Evolutionary conservation across 768 basidiomycete species (phyloP).

Genomic region (Podaxis sp.): DNA sequence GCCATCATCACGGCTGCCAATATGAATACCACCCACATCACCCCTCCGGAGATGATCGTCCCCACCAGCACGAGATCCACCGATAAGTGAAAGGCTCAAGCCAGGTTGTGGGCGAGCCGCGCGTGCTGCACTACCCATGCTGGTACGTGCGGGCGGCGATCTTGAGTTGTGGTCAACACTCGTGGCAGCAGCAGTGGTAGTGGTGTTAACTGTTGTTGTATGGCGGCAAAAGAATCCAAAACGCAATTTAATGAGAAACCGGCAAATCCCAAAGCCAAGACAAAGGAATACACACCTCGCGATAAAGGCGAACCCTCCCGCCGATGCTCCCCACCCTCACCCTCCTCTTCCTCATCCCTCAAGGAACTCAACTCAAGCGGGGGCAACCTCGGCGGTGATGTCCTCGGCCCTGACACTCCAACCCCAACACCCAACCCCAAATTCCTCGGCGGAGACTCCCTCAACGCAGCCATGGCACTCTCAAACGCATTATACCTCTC

Average conservation of each 20-base stretch:
- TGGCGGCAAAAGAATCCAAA: not conserved
- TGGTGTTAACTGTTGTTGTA: not conserved
- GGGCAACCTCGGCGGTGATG: slow-evolving; percentile 14
- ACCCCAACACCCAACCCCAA: not conserved
- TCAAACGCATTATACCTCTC: slow-evolving; percentile 14
- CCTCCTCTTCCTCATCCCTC: not conserved
- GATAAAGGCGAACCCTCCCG: not conserved
- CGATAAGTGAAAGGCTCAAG: not conserved
- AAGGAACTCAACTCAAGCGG: slow-evolving; percentile 9
- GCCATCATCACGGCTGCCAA: not conserved
- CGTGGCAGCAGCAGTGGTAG: not conserved
- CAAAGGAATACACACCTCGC: not conserved
- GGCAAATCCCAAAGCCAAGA: not conserved
- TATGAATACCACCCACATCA: no score
- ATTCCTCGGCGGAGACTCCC: slow-evolving; percentile 6
- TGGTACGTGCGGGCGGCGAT: not conserved
- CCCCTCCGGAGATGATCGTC: not conserved
- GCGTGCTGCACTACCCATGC: not conserved
- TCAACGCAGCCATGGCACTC: slow-evolving; percentile 9
- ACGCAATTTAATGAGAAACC: not conserved
- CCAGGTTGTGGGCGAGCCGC: not conserved
- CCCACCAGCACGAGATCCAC: not conserved
- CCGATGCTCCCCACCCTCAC: not conserved
- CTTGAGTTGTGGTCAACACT: not conserved
- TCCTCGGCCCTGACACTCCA: not conserved